These are phyloP conservation scores for Piper longum DNA, from an alignment of 164 flowering plant genomes.

Conservation along the genomic window DNA sequence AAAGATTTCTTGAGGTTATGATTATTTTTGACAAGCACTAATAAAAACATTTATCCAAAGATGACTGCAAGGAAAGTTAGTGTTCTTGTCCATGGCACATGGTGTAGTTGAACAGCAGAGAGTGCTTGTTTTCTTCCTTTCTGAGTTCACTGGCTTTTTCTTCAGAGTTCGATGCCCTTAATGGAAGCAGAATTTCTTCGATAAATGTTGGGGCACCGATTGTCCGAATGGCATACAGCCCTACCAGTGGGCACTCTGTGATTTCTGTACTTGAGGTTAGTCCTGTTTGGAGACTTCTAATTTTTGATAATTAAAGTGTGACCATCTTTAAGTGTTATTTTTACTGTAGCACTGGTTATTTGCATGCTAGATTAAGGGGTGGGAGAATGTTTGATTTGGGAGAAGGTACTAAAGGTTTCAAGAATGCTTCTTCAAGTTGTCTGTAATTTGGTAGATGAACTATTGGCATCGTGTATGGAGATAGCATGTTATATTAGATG, in stretches of 20 bases:
- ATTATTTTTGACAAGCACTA: no score
- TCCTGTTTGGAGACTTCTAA: neutral
- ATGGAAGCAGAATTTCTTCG: slow-evolving; percentile 89
- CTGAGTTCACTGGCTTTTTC: neutral
- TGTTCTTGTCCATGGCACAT: no score
- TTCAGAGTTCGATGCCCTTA: slow-evolving; percentile 88
- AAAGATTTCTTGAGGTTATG: no score
- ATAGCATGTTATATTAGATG: no score
- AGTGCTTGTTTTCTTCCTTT: neutral
- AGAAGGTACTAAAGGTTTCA: neutral
- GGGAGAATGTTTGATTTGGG: no score
- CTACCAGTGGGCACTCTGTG: slow-evolving; percentile 70
- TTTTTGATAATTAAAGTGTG: no score
- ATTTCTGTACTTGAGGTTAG: slow-evolving; percentile 87
- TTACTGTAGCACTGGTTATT: neutral
- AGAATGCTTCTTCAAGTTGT: no score
- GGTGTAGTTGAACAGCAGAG: neutral
- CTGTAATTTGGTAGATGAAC: no score
- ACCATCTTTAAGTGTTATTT: neutral
- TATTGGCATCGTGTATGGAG: no score
- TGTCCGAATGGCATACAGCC: slow-evolving; percentile 91
- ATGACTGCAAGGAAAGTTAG: no score
- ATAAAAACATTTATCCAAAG: no score
- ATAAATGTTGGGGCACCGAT: slow-evolving; percentile 81
- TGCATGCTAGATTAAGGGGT: neutral